Evolutionary conservation across 208 protist species (phyloP).

Genomic region (Acanthamoeba healyi): DNA sequence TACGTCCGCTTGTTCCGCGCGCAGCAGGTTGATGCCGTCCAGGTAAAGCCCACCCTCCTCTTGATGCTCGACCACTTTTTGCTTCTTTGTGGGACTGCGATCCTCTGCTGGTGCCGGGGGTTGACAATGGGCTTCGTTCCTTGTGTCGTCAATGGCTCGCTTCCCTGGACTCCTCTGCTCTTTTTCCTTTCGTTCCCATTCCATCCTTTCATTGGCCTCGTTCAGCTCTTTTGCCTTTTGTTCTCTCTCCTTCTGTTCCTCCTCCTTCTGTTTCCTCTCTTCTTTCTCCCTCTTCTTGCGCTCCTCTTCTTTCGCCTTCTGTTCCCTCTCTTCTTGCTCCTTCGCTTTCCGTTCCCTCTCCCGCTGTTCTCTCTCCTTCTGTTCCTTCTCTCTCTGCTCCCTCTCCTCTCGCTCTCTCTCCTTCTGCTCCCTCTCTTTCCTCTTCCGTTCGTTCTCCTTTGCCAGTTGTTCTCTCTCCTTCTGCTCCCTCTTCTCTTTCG

Average conservation of each 20-base stretch:
- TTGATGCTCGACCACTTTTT: not conserved
- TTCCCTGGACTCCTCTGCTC: no score
- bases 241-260: no score
- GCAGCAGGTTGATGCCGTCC: constrained; percentile 40
- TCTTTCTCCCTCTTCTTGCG: not conserved
- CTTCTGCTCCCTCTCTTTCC: not conserved
- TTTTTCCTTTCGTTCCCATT: no score
- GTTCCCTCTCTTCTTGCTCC: not conserved
- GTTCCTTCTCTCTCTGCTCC: not conserved
- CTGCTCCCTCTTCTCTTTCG: not conserved
- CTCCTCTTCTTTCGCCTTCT: not conserved
- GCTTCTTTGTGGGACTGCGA: not conserved
- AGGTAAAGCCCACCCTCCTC: not conserved
- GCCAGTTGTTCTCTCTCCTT: not conserved
- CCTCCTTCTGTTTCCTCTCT: no score
- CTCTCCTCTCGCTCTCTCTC: no score
- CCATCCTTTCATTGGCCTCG: no score
- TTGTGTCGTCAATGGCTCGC: not conserved
- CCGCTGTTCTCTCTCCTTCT: not conserved
- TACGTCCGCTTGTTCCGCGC: not conserved
- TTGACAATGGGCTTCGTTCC: not conserved
- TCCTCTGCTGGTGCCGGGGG: not conserved
- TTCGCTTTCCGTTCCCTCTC: not conserved
- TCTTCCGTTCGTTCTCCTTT: not conserved
- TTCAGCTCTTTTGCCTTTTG: no score